Evolutionary conservation across 768 basidiomycete genomes (phyloP).

Genomic region (Phanerodontia chrysosporium): DNA sequence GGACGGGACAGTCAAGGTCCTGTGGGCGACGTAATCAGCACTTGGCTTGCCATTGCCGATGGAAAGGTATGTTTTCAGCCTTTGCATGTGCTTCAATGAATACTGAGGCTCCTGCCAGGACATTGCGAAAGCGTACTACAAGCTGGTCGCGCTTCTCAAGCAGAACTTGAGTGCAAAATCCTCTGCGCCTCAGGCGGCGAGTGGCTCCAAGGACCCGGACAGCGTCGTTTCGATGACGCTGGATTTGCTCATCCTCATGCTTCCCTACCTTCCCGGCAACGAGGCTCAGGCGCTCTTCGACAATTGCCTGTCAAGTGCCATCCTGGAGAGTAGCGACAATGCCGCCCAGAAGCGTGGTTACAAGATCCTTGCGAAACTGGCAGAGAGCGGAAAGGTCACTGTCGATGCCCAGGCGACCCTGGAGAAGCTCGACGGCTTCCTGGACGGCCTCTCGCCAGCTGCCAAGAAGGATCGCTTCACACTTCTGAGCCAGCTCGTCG

Average conservation of each 20-base stretch:
- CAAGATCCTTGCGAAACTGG: conserved; percentile 73
- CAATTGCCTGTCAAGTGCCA: conserved; percentile 59
- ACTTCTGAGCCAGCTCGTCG: conserved; percentile 67
- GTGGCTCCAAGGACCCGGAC: conserved; percentile 33
- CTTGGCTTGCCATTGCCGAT: conserved; percentile 82
- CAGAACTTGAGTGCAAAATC: conserved; percentile 48
- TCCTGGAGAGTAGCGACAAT: conserved; percentile 76
- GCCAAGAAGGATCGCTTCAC: conserved; percentile 92
- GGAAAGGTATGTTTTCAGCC: conserved; percentile 40
- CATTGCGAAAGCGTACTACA: conserved; percentile 74
- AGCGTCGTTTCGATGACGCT: conserved; percentile 61
- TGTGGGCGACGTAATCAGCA: conserved; percentile 83
- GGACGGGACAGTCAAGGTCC: conserved; percentile 67
- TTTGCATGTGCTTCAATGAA: neutral
- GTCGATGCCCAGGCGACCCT: conserved; percentile 57
- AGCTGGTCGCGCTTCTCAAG: conserved; percentile 69
- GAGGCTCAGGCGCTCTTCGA: conserved; percentile 66
- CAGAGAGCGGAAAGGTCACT: conserved; percentile 57
- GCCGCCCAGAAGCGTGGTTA: conserved; percentile 95
- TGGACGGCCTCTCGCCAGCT: conserved; percentile 66
- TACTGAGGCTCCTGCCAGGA: conserved; percentile 40
- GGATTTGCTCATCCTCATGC: conserved; percentile 82
- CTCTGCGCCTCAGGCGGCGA: conserved; percentile 28
- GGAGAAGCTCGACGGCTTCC: conserved; percentile 58
- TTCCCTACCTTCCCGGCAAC: conserved; percentile 63